Base-by-base conservation (phyloP, 2,329 filamentous ascomycete species). In the Colletotrichum echinochloae region DNA sequence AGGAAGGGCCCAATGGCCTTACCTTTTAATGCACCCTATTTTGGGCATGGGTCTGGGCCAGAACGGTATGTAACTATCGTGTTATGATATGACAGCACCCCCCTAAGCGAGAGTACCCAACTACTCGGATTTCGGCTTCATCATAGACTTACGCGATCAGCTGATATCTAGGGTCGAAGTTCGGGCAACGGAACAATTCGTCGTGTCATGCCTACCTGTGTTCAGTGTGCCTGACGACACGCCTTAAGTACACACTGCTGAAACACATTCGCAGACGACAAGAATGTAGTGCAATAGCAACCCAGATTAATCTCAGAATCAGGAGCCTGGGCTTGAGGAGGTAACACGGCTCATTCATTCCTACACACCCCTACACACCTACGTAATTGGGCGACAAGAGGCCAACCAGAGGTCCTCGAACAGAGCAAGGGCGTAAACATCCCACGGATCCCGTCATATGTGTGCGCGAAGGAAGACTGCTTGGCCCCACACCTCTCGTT, bases 341-440 rank as follows among this genome's bases (percentile, higher is more conserved):
- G 55, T n/a, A 39, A 23, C 59, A 35, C 59, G 41, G 59, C 59
- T 48, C 59, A n/a, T 35, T 35, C 59, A 56, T 26, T 33, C 37
- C 8, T 52, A 3, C 18, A 23, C n/a, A 48, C 14, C 46, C 64
- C 61, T 39, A 33, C 26, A 33, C n/a, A n/a, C 30, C 59, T 55
- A 67, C 65, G 65, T 67, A 64, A 67, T 23, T 26, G 8, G 33
- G 18, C 20, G 35, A 20, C 23, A 6, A 28, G n/a, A 12, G 35
- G 41, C 65, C 60, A 63, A 66, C 49, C 65, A 66, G 23, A 59
- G 20, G 18, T 33, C 20, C 11, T 16, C 11, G 3, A 46, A 46
- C n/a, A 6, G 20, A 28, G 59, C 44, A 51, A 28, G 44, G 23
- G 30, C 44, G 57, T 60, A 33, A 44, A 39, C 59, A 51, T 39